Percentiles rank a stretch among this genome's conserved stretches.
Evolutionary conservation across 2,329 filamentous ascomycete species (phyloP).

Genomic region (Cladosporium sphaerospermum): DNA sequence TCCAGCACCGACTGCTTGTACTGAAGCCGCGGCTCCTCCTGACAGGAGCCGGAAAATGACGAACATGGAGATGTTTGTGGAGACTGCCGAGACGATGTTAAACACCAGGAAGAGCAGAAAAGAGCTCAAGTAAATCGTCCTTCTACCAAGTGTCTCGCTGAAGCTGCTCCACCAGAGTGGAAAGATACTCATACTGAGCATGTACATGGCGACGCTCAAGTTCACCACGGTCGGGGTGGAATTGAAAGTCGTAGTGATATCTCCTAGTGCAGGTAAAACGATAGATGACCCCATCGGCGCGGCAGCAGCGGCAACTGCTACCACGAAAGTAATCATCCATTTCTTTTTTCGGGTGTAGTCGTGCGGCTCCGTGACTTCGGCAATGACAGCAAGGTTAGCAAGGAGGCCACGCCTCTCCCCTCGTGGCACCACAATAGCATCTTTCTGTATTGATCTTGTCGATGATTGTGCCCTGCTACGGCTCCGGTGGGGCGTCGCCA

Average conservation of each 20-base stretch:
- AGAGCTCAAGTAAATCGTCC: slow-evolving; percentile 71
- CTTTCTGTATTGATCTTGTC: slow-evolving; percentile 19
- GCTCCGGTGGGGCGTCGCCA: slow-evolving; percentile 20
- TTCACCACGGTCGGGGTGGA: slow-evolving; percentile 63
- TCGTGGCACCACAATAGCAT: slow-evolving; percentile 43
- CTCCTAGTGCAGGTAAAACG: slow-evolving; percentile 65
- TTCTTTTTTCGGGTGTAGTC: slow-evolving; percentile 69
- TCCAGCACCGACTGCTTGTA: slow-evolving; percentile 76
- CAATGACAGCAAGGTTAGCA: slow-evolving; percentile 62
- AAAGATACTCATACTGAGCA: slow-evolving; percentile 74
- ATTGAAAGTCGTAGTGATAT: slow-evolving; percentile 57
- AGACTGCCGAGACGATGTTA: slow-evolving; percentile 62
- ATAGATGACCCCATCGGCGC: slow-evolving; percentile 81
- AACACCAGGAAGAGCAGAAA: slow-evolving; percentile 69
- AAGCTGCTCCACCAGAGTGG: slow-evolving; percentile 84
- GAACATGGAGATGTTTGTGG: slow-evolving; percentile 66
- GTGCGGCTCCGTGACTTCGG: slow-evolving; percentile 71
- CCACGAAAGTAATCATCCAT: slow-evolving; percentile 75
- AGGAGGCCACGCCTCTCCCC: slow-evolving; percentile 64
- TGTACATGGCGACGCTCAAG: slow-evolving; percentile 70
- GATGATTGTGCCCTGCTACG: slow-evolving; percentile 24
- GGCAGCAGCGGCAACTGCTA: slow-evolving; percentile 69
- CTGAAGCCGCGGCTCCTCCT: slow-evolving; percentile 71
- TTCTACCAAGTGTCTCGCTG: slow-evolving; percentile 63
- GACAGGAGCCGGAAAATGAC: slow-evolving; percentile 68